Base-by-base conservation (phyloP, 345 rosid genomes). In the Boechera divaricarpa region DNA sequence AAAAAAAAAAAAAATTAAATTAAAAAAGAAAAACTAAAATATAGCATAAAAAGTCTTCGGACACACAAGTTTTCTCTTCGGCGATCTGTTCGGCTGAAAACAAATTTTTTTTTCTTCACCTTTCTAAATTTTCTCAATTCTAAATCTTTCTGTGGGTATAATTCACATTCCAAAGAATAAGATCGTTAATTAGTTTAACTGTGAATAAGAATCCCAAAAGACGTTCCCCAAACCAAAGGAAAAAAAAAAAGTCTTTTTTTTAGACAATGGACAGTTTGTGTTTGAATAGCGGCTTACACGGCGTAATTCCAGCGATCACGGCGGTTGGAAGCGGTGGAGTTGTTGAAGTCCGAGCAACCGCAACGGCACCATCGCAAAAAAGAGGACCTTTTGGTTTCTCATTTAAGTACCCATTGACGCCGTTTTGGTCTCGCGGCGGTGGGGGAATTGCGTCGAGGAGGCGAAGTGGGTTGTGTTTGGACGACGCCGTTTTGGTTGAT, bases 221-320 rank as follows among this genome's bases (percentile, higher is more conserved):
- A 38, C 45, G 4, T 15, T 68, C 62, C 45, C 45, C 31, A 48
- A 58, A 33, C 24, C 31, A 52, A 35, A 60, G 1, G 10, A 2
- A 6, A 9, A 28, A 52, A 16, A 16, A 16, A n/a, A n/a, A n/a
- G n/a, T n/a, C n/a, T n/a, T n/a, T n/a, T n/a, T n/a, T n/a, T n/a
- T n/a, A n/a, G n/a, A n/a, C n/a, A n/a, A n/a, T 91, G 95, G 91
- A 91, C 56, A 64, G 81, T 77, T 63, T 91, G 64, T 86, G 82
- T 81, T 77, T 89, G 79, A 88, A 87, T 56, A 47, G 84, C 1
- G 86, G 90, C 36, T 86, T 91, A 68, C 86, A 79, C 44, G 84
- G 83, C n/a, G 73, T 86, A 6, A 36, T 89, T 73, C 81, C 94
- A 39, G 6, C 85, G 87, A 89, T 89, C 83, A 76, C 83, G 16